Evolutionary conservation across 2,329 filamentous ascomycete genomes (phyloP).

Genomic region (Dactylonectria macrodidyma): DNA sequence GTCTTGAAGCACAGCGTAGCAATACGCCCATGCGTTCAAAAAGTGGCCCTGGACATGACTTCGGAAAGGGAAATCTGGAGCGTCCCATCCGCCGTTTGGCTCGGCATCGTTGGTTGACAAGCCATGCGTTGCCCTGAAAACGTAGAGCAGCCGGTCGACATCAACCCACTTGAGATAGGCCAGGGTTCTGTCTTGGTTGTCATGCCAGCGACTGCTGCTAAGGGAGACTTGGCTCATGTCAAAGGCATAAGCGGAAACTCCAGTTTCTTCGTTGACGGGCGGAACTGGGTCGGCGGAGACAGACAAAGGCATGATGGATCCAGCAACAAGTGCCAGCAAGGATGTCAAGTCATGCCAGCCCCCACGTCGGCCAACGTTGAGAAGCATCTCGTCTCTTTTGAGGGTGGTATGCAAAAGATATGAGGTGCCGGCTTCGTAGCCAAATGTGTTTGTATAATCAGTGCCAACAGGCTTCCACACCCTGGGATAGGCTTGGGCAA

Average conservation of each 20-base stretch:
- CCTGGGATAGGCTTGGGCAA: not conserved
- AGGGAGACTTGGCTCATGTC: constrained; percentile 32
- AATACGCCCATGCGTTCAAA: constrained; percentile 65
- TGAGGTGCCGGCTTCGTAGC: not conserved
- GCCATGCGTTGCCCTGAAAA: constrained; percentile 62
- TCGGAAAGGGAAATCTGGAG: constrained; percentile 67
- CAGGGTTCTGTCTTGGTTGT: constrained; percentile 60
- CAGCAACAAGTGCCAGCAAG: constrained; percentile 1
- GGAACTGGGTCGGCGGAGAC: constrained; percentile 4
- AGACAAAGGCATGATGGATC: not conserved
- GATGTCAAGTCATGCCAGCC: constrained; percentile 11
- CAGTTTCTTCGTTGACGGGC: constrained; percentile 11
- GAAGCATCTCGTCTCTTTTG: constrained; percentile 8
- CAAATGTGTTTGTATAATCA: not conserved
- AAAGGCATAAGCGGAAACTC: constrained; percentile 27
- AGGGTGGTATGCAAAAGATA: not conserved
- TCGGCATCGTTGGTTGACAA: constrained; percentile 62
- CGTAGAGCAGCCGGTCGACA: constrained; percentile 63
- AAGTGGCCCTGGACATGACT: constrained; percentile 67
- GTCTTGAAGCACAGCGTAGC: constrained; percentile 61
- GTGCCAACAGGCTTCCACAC: not conserved
- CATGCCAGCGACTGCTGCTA: constrained; percentile 48
- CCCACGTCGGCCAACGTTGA: not conserved
- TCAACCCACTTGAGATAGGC: constrained; percentile 63
- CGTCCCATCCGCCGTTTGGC: constrained; percentile 67